Conservation (phyloP, 306 rosid genomes). For the Inga oerstediana region DNA sequence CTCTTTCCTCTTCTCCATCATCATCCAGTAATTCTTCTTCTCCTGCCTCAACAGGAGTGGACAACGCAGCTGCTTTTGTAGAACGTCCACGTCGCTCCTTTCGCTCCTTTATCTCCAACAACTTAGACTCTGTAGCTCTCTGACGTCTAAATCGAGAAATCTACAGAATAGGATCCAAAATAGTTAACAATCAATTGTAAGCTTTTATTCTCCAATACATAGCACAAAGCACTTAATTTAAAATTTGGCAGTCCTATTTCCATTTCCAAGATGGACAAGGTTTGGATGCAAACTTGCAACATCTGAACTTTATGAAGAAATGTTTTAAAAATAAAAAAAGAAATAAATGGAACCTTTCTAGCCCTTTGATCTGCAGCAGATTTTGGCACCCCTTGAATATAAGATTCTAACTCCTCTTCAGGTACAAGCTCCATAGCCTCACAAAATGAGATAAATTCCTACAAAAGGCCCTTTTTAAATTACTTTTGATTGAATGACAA, state of each 20-base stretch:
- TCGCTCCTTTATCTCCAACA: slow-evolving; percentile 91
- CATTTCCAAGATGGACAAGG: slow-evolving; percentile 2
- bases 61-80: slow-evolving; percentile 84
- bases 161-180: slow-evolving; percentile 44
- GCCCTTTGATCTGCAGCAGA: slow-evolving; percentile 82
- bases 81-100: slow-evolving; percentile 94
- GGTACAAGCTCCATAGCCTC: slow-evolving; percentile 92
- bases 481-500: slow-evolving; percentile 21
- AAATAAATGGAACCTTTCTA: slow-evolving; percentile 55
- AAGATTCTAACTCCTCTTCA: slow-evolving; percentile 72
- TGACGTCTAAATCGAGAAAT: slow-evolving; percentile 86
- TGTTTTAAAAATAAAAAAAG: not conserved
- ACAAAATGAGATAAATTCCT: slow-evolving; percentile 90
- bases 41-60: slow-evolving; percentile 89
- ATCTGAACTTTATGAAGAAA: not conserved
- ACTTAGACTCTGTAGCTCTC: slow-evolving; percentile 87
- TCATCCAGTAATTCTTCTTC: slow-evolving; percentile 91
- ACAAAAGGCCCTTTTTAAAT: not conserved
- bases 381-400: slow-evolving; percentile 53
- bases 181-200: slow-evolving; percentile 24
- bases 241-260: slow-evolving; percentile 24
- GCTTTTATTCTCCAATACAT: not conserved
- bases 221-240: slow-evolving; percentile 1
- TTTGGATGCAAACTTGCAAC: slow-evolving; percentile 6
- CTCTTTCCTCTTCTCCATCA: slow-evolving; percentile 95